These are phyloP conservation scores for Glutinoglossum americanum DNA, from an alignment of 495 filamentous ascomycete genomes.

Conservation along the genomic window DNA sequence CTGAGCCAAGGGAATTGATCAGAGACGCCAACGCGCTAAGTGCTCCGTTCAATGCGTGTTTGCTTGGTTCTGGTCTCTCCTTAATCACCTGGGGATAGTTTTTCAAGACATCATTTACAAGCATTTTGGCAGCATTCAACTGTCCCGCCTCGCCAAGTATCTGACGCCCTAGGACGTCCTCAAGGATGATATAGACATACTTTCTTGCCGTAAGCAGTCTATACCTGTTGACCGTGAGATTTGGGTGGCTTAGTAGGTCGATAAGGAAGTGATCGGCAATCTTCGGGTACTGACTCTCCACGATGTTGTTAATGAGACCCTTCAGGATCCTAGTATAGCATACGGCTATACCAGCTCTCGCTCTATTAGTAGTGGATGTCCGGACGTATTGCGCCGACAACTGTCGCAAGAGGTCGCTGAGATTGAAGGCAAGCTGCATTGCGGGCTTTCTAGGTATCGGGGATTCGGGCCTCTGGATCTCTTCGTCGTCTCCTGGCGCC, in stretches of 20 bases:
- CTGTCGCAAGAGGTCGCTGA: slow-evolving; percentile 60
- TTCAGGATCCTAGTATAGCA: slow-evolving; percentile 69
- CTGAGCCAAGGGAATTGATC: slow-evolving; percentile 61
- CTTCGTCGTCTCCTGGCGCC: slow-evolving; percentile 50
- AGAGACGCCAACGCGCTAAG: slow-evolving; percentile 63
- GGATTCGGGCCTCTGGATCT: slow-evolving; percentile 50
- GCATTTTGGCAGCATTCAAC: slow-evolving; percentile 50
- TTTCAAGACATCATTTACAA: slow-evolving; percentile 78
- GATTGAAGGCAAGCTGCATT: slow-evolving; percentile 43
- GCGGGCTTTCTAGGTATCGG: slow-evolving; percentile 49
- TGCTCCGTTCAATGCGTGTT: slow-evolving; percentile 59
- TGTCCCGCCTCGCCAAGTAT: slow-evolving; percentile 80
- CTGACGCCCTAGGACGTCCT: slow-evolving; percentile 59
- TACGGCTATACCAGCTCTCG: slow-evolving; percentile 62
- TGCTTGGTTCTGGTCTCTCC: slow-evolving; percentile 74
- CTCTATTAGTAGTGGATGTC: slow-evolving; percentile 55
- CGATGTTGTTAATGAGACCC: slow-evolving; percentile 47
- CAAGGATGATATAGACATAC: slow-evolving; percentile 64
- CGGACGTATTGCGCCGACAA: slow-evolving; percentile 67
- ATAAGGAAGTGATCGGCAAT: slow-evolving; percentile 64
- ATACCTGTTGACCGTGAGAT: slow-evolving; percentile 67
- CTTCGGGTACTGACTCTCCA: slow-evolving; percentile 57
- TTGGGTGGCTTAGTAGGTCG: slow-evolving; percentile 57
- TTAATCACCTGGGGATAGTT: slow-evolving; percentile 88
- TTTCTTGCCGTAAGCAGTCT: slow-evolving; percentile 66